These are phyloP conservation scores for Yamadazyma blattariae DNA, from an alignment of 1,139 yeast species.

Conservation along the genomic window DNA sequence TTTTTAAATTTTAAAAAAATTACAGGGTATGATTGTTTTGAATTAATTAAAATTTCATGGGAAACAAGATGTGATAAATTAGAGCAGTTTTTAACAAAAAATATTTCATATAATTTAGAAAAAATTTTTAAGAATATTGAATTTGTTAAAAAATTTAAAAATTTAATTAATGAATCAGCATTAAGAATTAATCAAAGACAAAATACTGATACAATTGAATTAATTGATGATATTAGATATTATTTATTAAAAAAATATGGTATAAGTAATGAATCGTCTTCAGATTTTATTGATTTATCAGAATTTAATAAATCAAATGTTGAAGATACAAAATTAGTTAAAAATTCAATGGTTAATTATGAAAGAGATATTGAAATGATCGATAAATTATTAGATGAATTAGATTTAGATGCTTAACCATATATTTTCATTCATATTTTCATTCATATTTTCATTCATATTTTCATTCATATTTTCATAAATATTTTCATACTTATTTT, in stretches of 20 bases:
- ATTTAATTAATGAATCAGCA: slow-evolving; percentile 46
- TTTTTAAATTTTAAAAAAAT: slow-evolving; percentile 16
- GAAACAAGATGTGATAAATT: slow-evolving; percentile 59
- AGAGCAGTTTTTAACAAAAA: slow-evolving; percentile 60
- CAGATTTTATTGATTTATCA: slow-evolving; percentile 28
- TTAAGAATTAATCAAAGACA: slow-evolving; percentile 57
- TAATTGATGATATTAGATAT: slow-evolving; percentile 73
- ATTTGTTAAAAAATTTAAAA: slow-evolving; percentile 18
- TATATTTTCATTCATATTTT: no score
- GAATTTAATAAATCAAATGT: slow-evolving; percentile 11
- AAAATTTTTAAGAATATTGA: slow-evolving; percentile 31
- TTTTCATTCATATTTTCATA: no score
- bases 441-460: no score
- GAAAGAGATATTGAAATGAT: slow-evolving; percentile 39
- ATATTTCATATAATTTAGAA: slow-evolving; percentile 51
- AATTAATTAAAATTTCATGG: slow-evolving; percentile 66
- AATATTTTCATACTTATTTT: no score
- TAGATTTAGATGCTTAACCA: slow-evolving; percentile 47
- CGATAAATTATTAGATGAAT: slow-evolving; percentile 39
- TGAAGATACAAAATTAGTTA: slow-evolving; percentile 31
- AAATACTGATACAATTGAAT: slow-evolving; percentile 75
- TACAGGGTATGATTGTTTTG: slow-evolving; percentile 45
- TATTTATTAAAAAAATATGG: slow-evolving; percentile 52
- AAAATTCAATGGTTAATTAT: slow-evolving; percentile 23
- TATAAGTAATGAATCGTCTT: slow-evolving; percentile 25